These are phyloP conservation scores for Coemansia sp. DNA, from an alignment of 192 early-diverging fungal genomes.

Conservation along the genomic window DNA sequence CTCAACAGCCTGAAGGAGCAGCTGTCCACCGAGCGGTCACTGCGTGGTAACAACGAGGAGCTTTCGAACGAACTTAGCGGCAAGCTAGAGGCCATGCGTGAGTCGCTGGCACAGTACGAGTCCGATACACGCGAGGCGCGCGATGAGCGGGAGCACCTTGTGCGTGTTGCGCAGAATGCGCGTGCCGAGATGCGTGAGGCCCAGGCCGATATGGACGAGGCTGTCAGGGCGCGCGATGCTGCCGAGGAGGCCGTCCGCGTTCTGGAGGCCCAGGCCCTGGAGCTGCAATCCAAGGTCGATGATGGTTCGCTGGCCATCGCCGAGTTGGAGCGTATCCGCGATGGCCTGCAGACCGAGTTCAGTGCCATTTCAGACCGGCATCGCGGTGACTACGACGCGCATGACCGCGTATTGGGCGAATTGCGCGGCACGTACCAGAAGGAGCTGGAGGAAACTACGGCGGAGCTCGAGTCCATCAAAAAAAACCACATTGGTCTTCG, in stretches of 20 bases:
- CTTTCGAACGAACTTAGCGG: constrained; percentile 38
- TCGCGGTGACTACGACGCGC: constrained; percentile 73
- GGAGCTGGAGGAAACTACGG: constrained; percentile 76
- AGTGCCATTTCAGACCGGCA: constrained; percentile 67
- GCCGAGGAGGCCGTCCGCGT: constrained; percentile 65
- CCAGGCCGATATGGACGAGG: constrained; percentile 65
- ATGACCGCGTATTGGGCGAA: constrained; percentile 68
- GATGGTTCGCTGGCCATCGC: constrained; percentile 69
- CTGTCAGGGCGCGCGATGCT: constrained; percentile 58
- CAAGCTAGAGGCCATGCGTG: constrained; percentile 45
- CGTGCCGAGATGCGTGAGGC: constrained; percentile 69
- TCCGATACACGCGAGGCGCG: constrained; percentile 59
- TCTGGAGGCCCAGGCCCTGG: constrained; percentile 70
- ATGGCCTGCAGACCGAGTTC: constrained; percentile 78
- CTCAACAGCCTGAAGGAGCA: constrained; percentile 35
- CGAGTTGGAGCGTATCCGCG: constrained; percentile 69
- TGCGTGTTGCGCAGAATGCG: constrained; percentile 68
- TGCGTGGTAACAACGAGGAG: constrained; percentile 49
- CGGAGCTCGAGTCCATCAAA: constrained; percentile 79
- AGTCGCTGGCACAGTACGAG: constrained; percentile 62
- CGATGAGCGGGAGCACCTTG: constrained; percentile 69
- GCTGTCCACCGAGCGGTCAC: constrained; percentile 34
- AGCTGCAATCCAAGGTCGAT: constrained; percentile 75
- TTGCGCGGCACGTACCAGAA: constrained; percentile 81
- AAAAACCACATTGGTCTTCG: constrained; percentile 64